A percentile compares a stretch with the other conserved stretches of the same genome.
Conservation (phyloP, 768 basidiomycete genomes). For the Dentipellis fragilis region DNA sequence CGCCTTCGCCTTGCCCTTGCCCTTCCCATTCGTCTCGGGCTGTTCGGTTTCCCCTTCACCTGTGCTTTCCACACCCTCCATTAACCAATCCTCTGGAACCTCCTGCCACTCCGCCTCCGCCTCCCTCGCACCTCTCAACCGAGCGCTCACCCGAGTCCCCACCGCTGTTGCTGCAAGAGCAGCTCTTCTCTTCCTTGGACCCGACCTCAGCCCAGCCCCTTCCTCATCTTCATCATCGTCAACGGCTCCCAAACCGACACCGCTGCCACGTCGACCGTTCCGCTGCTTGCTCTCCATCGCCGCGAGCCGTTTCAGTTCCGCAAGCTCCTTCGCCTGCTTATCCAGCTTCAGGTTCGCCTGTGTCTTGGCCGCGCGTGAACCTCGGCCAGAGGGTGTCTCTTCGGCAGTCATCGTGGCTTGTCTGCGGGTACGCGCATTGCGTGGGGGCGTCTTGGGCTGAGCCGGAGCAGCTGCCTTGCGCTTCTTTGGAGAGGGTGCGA, state of each 20-base stretch:
- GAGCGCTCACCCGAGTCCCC: constrained; percentile 58
- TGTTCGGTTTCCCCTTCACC: constrained; percentile 9
- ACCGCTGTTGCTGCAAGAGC: constrained; percentile 5
- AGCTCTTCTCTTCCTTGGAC: constrained; percentile 19
- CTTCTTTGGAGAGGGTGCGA: constrained; percentile 14
- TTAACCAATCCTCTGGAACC: constrained; percentile 69
- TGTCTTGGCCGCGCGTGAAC: constrained; percentile 56
- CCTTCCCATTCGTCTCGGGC: constrained; percentile 14
- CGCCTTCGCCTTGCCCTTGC: constrained; percentile 11
- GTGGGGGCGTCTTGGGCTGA: constrained; percentile 1
- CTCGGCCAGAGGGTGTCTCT: constrained; percentile 25
- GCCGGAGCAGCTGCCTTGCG: constrained; percentile 11
- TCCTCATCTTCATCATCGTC: neutral
- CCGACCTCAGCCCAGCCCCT: constrained; percentile 6
- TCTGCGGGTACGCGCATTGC: constrained; percentile 5
- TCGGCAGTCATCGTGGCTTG: constrained; percentile 1
- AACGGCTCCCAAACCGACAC: neutral
- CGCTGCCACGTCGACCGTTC: constrained; percentile 5
- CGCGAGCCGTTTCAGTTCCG: constrained; percentile 48
- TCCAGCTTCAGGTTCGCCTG: constrained; percentile 64
- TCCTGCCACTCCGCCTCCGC: constrained; percentile 63
- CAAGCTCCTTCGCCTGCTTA: constrained; percentile 59
- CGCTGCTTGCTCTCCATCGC: constrained; percentile 15
- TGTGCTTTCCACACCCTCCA: constrained; percentile 15
- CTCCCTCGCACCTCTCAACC: constrained; percentile 40